phyloP scores from a whole-genome alignment of 2,329 filamentous ascomycete genomes.

The Zopfia rhizophila region DNA sequence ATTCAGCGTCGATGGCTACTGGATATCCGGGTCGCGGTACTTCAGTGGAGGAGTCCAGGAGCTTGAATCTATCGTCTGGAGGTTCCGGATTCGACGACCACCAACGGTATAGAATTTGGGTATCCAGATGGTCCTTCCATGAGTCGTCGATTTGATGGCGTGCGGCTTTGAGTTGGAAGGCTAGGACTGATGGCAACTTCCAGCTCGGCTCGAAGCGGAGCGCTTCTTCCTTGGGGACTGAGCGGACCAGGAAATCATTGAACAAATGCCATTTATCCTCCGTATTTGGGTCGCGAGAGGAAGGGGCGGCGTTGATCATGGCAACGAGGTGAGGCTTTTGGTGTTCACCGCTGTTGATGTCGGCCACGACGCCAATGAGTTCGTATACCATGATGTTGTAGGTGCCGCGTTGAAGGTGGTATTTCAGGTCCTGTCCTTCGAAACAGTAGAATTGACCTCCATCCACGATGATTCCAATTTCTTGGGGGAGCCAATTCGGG shows the following conservation, averaged over 20 bases:
- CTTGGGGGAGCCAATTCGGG: conserved; percentile 90
- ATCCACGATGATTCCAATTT: conserved; percentile 91
- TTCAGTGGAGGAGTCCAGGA: conserved; percentile 69
- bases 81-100: conserved; percentile 58
- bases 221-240: conserved; percentile 82
- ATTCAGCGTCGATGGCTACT: conserved; percentile 94
- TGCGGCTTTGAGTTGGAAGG: conserved; percentile 83
- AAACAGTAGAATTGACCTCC: conserved; percentile 95
- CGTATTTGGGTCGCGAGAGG: conserved; percentile 67
- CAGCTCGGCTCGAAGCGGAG: conserved; percentile 88
- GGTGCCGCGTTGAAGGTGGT: conserved; percentile 80
- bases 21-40: conserved; percentile 76
- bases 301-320: conserved; percentile 83
- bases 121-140: conserved; percentile 88
- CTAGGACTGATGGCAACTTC: conserved; percentile 90
- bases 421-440: conserved; percentile 87
- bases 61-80: conserved; percentile 67
- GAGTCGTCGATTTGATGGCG: conserved; percentile 84
- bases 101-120: conserved; percentile 83
- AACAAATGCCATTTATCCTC: conserved; percentile 92
- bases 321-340: conserved; percentile 92
- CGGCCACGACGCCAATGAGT: conserved; percentile 86
- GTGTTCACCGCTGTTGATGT: conserved; percentile 85
- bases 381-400: conserved; percentile 91
- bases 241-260: conserved; percentile 93